phyloP scores from a whole-genome alignment of 495 filamentous ascomycete genomes.

The Glonium stellatum region DNA sequence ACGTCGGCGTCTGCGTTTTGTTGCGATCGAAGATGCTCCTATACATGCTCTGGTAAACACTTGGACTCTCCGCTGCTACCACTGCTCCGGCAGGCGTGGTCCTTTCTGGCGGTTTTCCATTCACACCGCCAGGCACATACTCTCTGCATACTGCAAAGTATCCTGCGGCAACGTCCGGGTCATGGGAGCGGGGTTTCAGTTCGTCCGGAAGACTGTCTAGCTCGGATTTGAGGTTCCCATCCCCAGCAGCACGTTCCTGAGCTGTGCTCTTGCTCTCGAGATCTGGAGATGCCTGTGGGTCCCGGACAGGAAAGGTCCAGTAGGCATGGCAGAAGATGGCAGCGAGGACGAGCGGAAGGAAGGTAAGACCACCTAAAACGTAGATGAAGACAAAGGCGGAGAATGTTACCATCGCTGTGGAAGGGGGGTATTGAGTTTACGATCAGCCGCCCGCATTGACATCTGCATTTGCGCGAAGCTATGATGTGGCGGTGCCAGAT shows the following conservation, averaged over 20 bases:
- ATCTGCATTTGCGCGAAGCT: neutral
- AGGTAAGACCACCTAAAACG: constrained; percentile 83
- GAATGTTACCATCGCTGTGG: constrained; percentile 55
- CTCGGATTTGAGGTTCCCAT: neutral
- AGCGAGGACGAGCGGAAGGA: constrained; percentile 68
- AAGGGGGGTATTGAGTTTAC: neutral
- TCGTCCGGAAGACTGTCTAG: constrained; percentile 6
- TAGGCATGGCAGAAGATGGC: constrained; percentile 61
- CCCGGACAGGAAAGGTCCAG: constrained; percentile 54
- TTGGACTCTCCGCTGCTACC: constrained; percentile 68
- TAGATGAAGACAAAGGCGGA: constrained; percentile 66
- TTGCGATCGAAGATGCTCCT: constrained; percentile 89
- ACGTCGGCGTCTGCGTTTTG: constrained; percentile 37
- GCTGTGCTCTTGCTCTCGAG: constrained; percentile 3
- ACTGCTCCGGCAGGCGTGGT: constrained; percentile 71
- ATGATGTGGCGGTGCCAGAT: neutral
- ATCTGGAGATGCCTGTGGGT: constrained; percentile 31
- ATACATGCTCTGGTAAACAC: constrained; percentile 98
- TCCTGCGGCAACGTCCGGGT: constrained; percentile 80
- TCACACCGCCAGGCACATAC: constrained; percentile 82
- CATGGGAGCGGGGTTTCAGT: constrained; percentile 38
- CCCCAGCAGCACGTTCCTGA: neutral
- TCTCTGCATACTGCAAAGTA: constrained; percentile 94
- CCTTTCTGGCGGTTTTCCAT: constrained; percentile 85
- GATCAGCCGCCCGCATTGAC: neutral